Evolutionary conservation across 1,139 yeast genomes (phyloP).

Genomic region (Lodderomyces theae): DNA sequence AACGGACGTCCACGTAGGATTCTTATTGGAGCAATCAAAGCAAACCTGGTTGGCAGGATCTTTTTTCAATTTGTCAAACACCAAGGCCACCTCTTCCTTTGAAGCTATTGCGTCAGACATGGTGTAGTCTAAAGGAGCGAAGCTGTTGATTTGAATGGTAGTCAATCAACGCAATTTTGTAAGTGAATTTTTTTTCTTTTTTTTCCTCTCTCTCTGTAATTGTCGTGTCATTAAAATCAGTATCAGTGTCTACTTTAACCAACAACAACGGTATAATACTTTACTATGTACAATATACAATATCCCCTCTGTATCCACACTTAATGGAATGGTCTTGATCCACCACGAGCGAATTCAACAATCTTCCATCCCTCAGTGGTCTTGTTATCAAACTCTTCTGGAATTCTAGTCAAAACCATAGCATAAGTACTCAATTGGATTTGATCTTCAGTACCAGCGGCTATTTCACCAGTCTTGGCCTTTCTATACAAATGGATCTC

Average conservation of each 20-base stretch:
- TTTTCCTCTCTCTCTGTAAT: background rate
- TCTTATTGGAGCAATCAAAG: constrained; percentile 56
- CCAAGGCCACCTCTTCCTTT: constrained; percentile 58
- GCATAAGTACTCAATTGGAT: constrained; percentile 92
- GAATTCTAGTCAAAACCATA: constrained; percentile 89
- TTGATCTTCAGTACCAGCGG: constrained; percentile 95
- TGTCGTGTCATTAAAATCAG: background rate
- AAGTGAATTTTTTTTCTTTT: constrained; percentile 2
- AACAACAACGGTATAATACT: too few relatives aligned
- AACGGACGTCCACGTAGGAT: constrained; percentile 53
- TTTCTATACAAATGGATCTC: constrained; percentile 89
- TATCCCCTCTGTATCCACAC: too few relatives aligned
- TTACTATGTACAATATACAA: too few relatives aligned
- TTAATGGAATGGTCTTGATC: constrained; percentile 83
- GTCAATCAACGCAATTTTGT: background rate
- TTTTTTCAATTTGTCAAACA: constrained; percentile 58
- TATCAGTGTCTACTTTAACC: too few relatives aligned
- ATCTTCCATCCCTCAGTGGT: constrained; percentile 98
- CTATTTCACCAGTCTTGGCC: constrained; percentile 87
- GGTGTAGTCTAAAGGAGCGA: background rate
- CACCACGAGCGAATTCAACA: constrained; percentile 92
- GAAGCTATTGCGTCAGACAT: constrained; percentile 58
- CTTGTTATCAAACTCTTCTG: constrained; percentile 85
- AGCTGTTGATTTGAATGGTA: too few relatives aligned
- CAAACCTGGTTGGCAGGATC: constrained; percentile 79